Base-by-base conservation (phyloP, 768 basidiomycete species). In the Hericium erinaceus region DNA sequence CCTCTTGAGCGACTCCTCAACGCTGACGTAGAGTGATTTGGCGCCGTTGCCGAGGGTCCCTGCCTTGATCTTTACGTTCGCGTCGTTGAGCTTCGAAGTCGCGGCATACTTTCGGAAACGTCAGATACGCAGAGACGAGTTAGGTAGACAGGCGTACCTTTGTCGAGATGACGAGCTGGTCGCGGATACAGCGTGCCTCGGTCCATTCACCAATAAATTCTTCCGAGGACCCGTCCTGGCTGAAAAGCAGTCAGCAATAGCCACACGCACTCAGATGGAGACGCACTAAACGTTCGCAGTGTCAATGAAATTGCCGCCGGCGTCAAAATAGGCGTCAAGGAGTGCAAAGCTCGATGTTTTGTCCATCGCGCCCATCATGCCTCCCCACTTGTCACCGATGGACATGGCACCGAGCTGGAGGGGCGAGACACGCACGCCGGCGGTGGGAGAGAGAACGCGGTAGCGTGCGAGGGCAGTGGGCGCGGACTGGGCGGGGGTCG, bases 151-250 rank as follows among this genome's bases (percentile, higher is more conserved):
- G 5, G 22, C 11, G 8, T 46, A 57, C 63, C 53, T 64, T 64
- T n/a, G 62, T 64, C 8, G 60, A 56, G 33, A 73, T 58, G 49
- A 74, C 68, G 37, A 75, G 67, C 50, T 72, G 67, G 58, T 75
- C 70, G 33, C 74, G 61, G 56, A 67, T 70, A 0, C 64, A 64
- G n/a, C 69, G 58, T 39, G 59, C 58, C 59, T 69, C 65, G 64
- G 70, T 67, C 74, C 74, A 75, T 56, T 74, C 74, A 10, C 74
- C 74, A 51, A 74, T 66, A 62, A 71, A 71, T 52, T 63, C 56
- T 58, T 74, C 73, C 11, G 62, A 61, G 6, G 44, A 44, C 37
- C 63, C 65, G 22, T 65, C 60, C 28, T 66, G 65, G 37, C 62
- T 62, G 9, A 46, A 46, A 9, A 16, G 15, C 15, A 13, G 11